phyloP scores from a whole-genome alignment of 2,329 filamentous ascomycete genomes.

The Epichloe glyceriae region DNA sequence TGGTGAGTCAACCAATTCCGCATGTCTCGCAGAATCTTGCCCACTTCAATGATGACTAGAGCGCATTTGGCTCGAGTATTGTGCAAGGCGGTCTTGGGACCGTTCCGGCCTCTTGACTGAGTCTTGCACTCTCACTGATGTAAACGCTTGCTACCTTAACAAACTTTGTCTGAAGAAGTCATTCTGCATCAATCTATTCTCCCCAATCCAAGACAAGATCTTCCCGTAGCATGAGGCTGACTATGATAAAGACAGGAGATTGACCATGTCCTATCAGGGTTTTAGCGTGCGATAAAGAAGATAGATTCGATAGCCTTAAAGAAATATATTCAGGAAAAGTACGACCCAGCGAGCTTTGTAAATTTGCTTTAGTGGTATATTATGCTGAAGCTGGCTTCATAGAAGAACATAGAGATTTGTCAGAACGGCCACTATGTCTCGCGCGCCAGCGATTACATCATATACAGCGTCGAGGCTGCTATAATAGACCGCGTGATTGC shows the following conservation, averaged over 20 bases:
- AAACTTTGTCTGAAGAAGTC: conserved; percentile 64
- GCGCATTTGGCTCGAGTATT: conserved; percentile 99
- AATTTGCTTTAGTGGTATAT: conserved; percentile 12
- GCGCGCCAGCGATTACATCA: conserved; percentile 92
- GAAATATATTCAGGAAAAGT: conserved; percentile 79
- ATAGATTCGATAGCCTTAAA: conserved; percentile 70
- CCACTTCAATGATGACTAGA: conserved; percentile 87
- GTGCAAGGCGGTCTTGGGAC: conserved; percentile 46
- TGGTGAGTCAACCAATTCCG: neutral
- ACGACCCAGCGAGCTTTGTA: conserved; percentile 27
- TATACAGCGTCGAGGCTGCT: conserved; percentile 95
- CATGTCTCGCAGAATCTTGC: neutral
- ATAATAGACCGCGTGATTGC: conserved; percentile 79
- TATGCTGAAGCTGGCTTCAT: conserved; percentile 34
- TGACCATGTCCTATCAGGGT: conserved; percentile 46
- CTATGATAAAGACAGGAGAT: conserved; percentile 7
- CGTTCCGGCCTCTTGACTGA: conserved; percentile 61
- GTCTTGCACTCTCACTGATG: conserved; percentile 78
- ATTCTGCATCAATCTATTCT: neutral
- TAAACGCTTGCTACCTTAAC: conserved; percentile 96
- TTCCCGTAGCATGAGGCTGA: neutral
- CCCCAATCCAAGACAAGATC: neutral
- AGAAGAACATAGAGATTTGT: conserved; percentile 75
- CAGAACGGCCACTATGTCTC: conserved; percentile 93
- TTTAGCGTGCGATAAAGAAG: conserved; percentile 84